Conservation (phyloP, 164 flowering plant species). For the Cinnamomum micranthum region DNA sequence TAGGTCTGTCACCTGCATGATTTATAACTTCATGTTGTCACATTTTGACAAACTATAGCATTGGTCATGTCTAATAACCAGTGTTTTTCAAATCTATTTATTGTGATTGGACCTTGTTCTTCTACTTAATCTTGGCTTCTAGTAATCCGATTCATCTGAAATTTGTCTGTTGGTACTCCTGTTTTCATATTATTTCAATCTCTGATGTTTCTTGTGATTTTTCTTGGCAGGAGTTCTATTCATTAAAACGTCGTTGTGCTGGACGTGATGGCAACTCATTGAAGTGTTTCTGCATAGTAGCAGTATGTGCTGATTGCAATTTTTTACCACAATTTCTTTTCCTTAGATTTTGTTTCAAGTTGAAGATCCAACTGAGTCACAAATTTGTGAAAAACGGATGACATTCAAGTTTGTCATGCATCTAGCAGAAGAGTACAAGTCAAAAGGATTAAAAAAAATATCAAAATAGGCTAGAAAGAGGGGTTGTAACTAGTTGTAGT, state of each 20-base stretch:
- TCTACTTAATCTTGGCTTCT: neutral
- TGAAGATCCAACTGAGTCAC: no score
- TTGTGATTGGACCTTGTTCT: no score
- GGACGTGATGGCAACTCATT: slow-evolving; percentile 54
- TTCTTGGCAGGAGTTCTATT: slow-evolving; percentile 49
- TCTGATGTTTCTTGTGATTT: slow-evolving; percentile 2
- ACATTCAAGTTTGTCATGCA: no score
- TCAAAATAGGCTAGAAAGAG: no score
- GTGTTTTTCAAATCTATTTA: no score
- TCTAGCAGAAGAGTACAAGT: no score
- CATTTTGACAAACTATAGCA: neutral
- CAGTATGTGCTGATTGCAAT: slow-evolving; percentile 28
- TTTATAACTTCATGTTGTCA: neutral
- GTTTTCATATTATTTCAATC: neutral
- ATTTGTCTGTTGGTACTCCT: neutral
- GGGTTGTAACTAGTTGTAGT: no score
- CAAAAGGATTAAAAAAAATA: no score
- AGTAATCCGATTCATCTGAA: neutral
- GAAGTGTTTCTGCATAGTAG: slow-evolving; percentile 57
- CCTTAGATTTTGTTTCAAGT: no score
- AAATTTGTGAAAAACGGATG: no score
- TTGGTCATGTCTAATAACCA: no score
- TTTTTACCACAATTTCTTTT: neutral
- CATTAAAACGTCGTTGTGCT: slow-evolving; percentile 50
- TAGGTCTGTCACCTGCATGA: neutral